These are phyloP conservation scores for Coemansia sp. DNA, from an alignment of 192 early-diverging fungal species.

Conservation along the genomic window DNA sequence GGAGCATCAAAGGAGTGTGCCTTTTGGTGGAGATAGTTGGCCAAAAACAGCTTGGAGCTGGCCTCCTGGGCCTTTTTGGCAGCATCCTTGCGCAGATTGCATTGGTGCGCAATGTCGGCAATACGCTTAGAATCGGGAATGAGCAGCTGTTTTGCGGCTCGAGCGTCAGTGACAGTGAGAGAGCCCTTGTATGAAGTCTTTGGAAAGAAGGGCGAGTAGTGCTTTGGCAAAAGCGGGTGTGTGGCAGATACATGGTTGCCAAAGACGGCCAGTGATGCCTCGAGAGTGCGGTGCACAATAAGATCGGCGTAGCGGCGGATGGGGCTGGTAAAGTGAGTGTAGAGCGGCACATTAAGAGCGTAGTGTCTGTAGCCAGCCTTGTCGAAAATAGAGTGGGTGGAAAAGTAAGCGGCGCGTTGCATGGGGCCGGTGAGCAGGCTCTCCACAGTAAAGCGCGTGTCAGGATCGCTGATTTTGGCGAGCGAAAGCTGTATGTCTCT, in stretches of 20 bases:
- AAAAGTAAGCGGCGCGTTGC: constrained; percentile 99
- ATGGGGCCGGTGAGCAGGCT: constrained; percentile 58
- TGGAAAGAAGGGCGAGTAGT: constrained; percentile 37
- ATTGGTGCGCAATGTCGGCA: constrained; percentile 62
- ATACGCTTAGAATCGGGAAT: constrained; percentile 9
- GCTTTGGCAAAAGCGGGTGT: constrained; percentile 36
- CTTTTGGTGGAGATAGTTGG: constrained; percentile 71
- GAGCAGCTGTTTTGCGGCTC: constrained; percentile 3
- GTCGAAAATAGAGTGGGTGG: constrained; percentile 69
- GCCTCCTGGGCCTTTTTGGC: constrained; percentile 83
- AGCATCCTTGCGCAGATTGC: constrained; percentile 81
- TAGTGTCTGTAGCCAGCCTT: constrained; percentile 74
- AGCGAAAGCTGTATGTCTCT: constrained; percentile 59
- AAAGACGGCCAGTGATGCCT: constrained; percentile 33
- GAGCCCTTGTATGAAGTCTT: constrained; percentile 8
- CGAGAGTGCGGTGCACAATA: constrained; percentile 85
- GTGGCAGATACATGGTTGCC: constrained; percentile 30
- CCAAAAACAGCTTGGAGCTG: constrained; percentile 85
- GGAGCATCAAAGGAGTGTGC: too few species aligned
- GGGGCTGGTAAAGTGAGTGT: constrained; percentile 99
- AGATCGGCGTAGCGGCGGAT: constrained; percentile 98
- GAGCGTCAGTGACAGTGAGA: neutral
- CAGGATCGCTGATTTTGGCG: constrained; percentile 30
- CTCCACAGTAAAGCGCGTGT: constrained; percentile 23
- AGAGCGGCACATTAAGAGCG: constrained; percentile 84